These are phyloP conservation scores for Fusarium pseudograminearum DNA, from an alignment of 2,329 filamentous ascomycete genomes.

Conservation along the genomic window DNA sequence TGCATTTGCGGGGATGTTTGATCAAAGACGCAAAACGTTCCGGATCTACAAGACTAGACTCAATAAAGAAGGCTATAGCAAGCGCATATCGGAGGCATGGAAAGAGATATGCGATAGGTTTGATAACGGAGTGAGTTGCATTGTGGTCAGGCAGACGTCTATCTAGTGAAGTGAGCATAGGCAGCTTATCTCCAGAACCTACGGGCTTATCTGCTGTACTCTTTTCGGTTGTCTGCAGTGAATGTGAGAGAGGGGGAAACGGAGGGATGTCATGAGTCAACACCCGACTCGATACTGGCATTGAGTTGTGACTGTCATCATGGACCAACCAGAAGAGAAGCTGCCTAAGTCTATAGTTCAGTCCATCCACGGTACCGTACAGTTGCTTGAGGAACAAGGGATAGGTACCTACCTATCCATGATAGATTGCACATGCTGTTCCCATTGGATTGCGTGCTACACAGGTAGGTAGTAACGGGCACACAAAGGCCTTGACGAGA, in stretches of 20 bases:
- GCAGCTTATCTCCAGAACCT: constrained; percentile 23
- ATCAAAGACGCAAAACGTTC: constrained; percentile 18
- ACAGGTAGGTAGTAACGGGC: no score
- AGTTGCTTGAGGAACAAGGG: neutral
- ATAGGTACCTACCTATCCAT: neutral
- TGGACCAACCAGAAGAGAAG: constrained; percentile 23
- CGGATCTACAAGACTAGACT: constrained; percentile 37
- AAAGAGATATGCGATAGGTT: constrained; percentile 11
- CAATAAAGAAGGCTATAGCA: constrained; percentile 21
- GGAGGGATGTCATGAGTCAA: constrained; percentile 37
- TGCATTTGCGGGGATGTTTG: constrained; percentile 24
- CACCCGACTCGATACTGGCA: constrained; percentile 25
- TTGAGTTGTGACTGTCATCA: constrained; percentile 24
- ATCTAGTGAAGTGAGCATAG: constrained; percentile 7
- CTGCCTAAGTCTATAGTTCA: constrained; percentile 8
- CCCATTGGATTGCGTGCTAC: constrained; percentile 15
- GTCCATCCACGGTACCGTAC: neutral
- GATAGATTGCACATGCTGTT: constrained; percentile 4
- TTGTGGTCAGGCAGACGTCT: constrained; percentile 16
- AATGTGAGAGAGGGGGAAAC: constrained; percentile 20
- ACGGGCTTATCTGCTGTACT: constrained; percentile 23
- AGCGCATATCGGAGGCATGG: constrained; percentile 17
- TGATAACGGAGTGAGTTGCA: neutral
- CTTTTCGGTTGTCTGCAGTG: neutral
- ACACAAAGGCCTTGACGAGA: constrained; percentile 5